phyloP scores from a whole-genome alignment of 2,329 filamentous ascomycete genomes.

The Hypoxylon rubiginosum region DNA sequence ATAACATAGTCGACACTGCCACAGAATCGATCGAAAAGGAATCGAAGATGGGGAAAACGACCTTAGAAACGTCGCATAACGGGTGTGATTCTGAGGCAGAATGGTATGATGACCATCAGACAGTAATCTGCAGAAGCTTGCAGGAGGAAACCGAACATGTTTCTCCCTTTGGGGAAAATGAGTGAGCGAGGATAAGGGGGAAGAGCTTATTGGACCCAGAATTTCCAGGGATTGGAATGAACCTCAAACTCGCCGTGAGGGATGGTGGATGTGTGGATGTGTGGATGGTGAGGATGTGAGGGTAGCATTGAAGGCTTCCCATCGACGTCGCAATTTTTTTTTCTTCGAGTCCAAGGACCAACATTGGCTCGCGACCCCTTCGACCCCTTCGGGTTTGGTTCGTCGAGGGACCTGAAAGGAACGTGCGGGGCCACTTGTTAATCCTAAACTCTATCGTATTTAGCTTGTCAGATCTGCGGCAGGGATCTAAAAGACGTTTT shows the following conservation, averaged over 20 bases:
- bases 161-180: constrained; percentile 41
- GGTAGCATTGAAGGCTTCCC: constrained; percentile 36
- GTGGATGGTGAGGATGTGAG: constrained; percentile 6
- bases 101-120: constrained; percentile 28
- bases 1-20: constrained; percentile 2
- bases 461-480: constrained; percentile 44
- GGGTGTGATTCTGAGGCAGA: constrained; percentile 13
- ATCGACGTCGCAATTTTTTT: constrained; percentile 27
- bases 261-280: neutral
- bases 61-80: constrained; percentile 15
- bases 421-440: constrained; percentile 40
- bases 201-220: constrained; percentile 39
- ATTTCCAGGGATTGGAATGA: constrained; percentile 35
- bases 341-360: constrained; percentile 4
- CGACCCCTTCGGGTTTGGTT: constrained; percentile 16
- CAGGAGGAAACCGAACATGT: constrained; percentile 25
- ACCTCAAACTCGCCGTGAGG: constrained; percentile 26
- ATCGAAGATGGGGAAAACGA: constrained; percentile 6
- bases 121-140: constrained; percentile 23
- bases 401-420: constrained; percentile 28
- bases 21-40: neutral
- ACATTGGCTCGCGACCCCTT: constrained; percentile 12
- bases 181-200: constrained; percentile 29
- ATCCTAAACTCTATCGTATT: constrained; percentile 45
- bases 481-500: constrained; percentile 44